Evolutionary conservation across 371 early-diverging fungal species (phyloP), one percentile per base, ranked within the genome.

Genomic region (Fennellomyces sp.): DNA sequence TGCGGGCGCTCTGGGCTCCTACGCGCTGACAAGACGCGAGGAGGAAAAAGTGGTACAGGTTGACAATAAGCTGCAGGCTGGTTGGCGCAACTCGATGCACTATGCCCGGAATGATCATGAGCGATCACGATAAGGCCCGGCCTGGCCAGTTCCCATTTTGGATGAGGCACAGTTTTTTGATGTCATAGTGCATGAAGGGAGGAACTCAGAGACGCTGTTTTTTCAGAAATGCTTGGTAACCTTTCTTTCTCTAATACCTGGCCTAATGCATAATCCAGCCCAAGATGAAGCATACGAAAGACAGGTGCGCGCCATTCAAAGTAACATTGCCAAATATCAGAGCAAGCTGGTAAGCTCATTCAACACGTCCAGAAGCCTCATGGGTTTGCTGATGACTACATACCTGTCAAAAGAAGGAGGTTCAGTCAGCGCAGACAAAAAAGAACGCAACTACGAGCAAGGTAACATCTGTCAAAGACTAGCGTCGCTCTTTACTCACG

Each of bases 251-350:
- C 21, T 23, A 45, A 1, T 21, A 41, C 6, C n/a, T 15, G 5
- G 17, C 17, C 45, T 21, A 45, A 54, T 54, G 55, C 39, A 54
- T 28, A 54, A 36, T 25, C 55, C 38, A 11, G 35, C 27, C 26
- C 41, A 55, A 39, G 62, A 62, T 51, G 56, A 62, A 36, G 56
- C 55, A 10, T 62, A 62, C 39, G 62, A 62, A 29, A 36, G n/a
- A 15, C 31, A 41, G 27, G 36, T 62, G 5, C 49, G 30, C 5
- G 30, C 15, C 50, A 62, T 56, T 39, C 62, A 62, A 26, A 50
- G 23, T 28, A 62, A 55, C 51, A 62, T 62, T 62, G 30, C 38
- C 1, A 38, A 62, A 12, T 39, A 56, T 21, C 52, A 55, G 38
- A 48, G 19, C 13, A 47, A 38, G 29, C 39, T 62, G 56, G 62